These are phyloP conservation scores for Verticillium isaacii DNA, from an alignment of 2,329 filamentous ascomycete species.

Conservation along the genomic window DNA sequence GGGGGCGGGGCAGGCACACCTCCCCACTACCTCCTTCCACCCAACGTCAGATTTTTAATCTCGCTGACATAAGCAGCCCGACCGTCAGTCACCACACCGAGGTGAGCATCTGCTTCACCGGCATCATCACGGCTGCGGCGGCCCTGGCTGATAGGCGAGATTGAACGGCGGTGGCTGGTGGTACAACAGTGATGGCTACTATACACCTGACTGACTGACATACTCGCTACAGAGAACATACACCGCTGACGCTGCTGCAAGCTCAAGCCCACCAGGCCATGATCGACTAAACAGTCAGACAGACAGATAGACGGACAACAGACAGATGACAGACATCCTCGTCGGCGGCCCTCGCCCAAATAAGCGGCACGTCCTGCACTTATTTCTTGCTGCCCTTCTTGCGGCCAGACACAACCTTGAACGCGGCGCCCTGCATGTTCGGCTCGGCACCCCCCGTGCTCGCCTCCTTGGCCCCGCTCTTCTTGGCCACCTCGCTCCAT, in stretches of 20 bases:
- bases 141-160: too few species aligned
- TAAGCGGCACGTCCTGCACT: too few species aligned
- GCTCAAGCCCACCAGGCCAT: too few species aligned
- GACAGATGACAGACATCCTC: neutral
- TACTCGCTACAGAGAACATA: neutral
- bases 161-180: neutral
- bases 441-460: conserved; percentile 30
- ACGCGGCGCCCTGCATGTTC: conserved; percentile 53
- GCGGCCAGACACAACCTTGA: conserved; percentile 86
- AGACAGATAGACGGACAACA: too few species aligned
- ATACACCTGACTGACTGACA: neutral
- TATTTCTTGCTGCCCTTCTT: conserved; percentile 82
- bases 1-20: conserved; percentile 12
- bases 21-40: too few species aligned
- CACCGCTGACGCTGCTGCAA: neutral
- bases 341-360: neutral
- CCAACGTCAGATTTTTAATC: conserved; percentile 6
- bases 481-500: conserved; percentile 98
- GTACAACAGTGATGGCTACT: neutral
- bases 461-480: conserved; percentile 56
- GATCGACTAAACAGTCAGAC: too few species aligned
- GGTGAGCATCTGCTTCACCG: neutral
- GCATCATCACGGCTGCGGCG: too few species aligned
- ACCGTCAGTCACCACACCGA: conserved; percentile 3
- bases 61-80: conserved; percentile 11